These are phyloP conservation scores for Kodamaea hsintzibuensis DNA, from an alignment of 805 yeast genomes.

Conservation along the genomic window DNA sequence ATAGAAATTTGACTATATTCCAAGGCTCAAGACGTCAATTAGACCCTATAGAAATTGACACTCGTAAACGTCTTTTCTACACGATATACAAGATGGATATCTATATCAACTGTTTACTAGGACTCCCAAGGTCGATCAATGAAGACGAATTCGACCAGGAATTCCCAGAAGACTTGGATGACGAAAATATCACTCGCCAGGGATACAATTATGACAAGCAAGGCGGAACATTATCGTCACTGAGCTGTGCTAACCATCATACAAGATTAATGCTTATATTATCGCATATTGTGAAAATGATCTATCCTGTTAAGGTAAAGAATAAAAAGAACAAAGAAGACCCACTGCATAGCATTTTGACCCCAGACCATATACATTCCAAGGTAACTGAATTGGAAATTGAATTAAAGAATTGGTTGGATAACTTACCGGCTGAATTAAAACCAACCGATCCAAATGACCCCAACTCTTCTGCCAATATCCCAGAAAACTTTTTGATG, in stretches of 20 bases:
- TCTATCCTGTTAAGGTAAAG: constrained; percentile 69
- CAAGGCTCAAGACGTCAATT: constrained; percentile 50
- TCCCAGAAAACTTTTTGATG: constrained; percentile 59
- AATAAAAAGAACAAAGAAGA: constrained; percentile 6
- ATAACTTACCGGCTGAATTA: constrained; percentile 66
- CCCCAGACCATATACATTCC: constrained; percentile 40
- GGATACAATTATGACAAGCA: constrained; percentile 51
- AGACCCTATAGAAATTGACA: constrained; percentile 79
- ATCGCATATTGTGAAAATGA: constrained; percentile 65
- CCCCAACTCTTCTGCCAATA: constrained; percentile 15
- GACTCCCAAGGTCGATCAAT: constrained; percentile 74
- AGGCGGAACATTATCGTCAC: constrained; percentile 59
- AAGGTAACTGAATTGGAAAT: constrained; percentile 64
- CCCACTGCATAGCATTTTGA: constrained; percentile 14
- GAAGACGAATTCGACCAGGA: constrained; percentile 87
- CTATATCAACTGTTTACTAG: constrained; percentile 83
- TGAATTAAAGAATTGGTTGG: constrained; percentile 72
- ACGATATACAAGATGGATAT: constrained; percentile 89
- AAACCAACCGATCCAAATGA: constrained; percentile 66
- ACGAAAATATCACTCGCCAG: constrained; percentile 75
- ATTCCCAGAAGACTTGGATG: constrained; percentile 81
- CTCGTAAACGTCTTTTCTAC: constrained; percentile 83
- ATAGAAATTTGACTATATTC: constrained; percentile 59
- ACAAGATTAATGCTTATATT: constrained; percentile 71
- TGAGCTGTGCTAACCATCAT: constrained; percentile 84